phyloP scores from a whole-genome alignment of 2,329 filamentous ascomycete species.

The Triangularia setosa region DNA sequence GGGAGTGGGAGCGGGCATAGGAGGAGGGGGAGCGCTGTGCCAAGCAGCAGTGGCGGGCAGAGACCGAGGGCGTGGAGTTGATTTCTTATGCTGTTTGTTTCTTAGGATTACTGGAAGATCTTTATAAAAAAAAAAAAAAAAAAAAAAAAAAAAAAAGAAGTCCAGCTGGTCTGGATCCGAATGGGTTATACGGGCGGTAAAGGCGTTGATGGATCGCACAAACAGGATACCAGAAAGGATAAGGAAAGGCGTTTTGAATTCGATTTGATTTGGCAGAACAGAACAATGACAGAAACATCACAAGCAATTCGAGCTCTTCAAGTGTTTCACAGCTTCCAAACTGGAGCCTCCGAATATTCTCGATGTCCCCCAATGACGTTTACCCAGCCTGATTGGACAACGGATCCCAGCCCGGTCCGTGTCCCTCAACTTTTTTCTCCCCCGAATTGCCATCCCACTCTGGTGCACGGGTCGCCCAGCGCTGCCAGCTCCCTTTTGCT shows the following conservation, averaged over 20 bases:
- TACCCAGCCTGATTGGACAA: conserved; percentile 6
- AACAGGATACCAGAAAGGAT: background rate
- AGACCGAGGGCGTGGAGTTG: background rate
- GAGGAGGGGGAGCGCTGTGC: background rate
- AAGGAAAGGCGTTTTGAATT: background rate
- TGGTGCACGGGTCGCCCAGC: background rate
- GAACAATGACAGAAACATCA: background rate
- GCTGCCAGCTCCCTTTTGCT: background rate
- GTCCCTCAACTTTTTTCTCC: conserved; percentile 2
- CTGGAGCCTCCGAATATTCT: conserved; percentile 2
- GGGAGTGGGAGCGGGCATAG: background rate
- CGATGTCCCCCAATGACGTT: conserved; percentile 2
- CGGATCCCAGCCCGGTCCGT: conserved; percentile 2
- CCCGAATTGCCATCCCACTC: background rate
- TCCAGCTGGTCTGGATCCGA: background rate
- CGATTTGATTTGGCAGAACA: background rate
- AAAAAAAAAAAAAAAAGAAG: background rate
- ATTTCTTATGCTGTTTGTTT: background rate
- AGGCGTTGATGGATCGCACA: background rate
- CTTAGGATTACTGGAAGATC: too few relatives aligned
- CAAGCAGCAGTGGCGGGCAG: background rate
- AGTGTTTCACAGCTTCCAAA: background rate
- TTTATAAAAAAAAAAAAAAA: background rate
- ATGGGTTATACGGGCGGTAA: background rate
- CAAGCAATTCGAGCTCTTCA: background rate